phyloP scores from a whole-genome alignment of 768 basidiomycete species.

The Termitomyces sp. region DNA sequence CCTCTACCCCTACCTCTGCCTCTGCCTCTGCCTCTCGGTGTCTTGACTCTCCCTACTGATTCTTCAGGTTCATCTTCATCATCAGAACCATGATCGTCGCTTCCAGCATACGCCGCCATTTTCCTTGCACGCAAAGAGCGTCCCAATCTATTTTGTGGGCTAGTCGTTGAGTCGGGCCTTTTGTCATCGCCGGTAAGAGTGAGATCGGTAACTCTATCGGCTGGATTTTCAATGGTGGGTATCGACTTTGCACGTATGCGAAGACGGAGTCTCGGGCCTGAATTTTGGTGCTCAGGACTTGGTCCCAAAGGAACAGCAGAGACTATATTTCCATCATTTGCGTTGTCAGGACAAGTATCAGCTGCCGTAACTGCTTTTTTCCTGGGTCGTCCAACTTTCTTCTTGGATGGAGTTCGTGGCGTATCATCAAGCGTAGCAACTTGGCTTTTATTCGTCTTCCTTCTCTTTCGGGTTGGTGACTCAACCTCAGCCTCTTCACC shows the following conservation, averaged over 20 bases:
- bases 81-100: background rate
- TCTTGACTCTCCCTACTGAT: background rate
- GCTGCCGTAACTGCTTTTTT: background rate
- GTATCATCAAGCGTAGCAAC: background rate
- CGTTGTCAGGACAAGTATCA: background rate
- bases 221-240: background rate
- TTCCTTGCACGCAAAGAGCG: constrained; percentile 1
- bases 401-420: background rate
- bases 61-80: background rate
- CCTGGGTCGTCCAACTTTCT: background rate
- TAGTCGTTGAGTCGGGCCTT: background rate
- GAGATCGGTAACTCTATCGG: background rate
- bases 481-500: background rate
- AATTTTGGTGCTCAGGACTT: background rate
- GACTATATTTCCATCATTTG: background rate
- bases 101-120: background rate
- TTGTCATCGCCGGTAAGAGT: background rate
- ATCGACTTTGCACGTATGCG: background rate
- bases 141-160: background rate
- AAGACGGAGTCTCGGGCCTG: background rate
- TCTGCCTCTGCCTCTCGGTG: background rate
- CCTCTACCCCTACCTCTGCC: background rate
- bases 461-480: constrained; percentile 9
- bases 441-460: background rate
- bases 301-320: background rate